Percentiles rank a stretch among this genome's conserved stretches.
Conservation (phyloP, 2,329 filamentous ascomycete genomes). For the Microcera coccophila region DNA sequence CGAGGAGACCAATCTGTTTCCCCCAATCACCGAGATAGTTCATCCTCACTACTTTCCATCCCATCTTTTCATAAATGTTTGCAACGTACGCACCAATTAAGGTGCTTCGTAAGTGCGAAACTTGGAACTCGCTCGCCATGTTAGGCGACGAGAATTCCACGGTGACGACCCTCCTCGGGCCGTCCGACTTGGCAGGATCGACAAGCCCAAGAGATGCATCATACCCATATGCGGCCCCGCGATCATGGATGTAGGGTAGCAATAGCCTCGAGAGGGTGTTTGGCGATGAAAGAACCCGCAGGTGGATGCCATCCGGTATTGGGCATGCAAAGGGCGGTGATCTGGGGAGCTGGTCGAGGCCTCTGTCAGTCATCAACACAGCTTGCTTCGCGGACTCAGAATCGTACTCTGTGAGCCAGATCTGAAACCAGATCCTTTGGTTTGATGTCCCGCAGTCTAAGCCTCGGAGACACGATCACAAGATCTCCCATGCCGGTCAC, state of each 20-base stretch:
- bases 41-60: slow-evolving; percentile 64
- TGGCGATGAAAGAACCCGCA: slow-evolving; percentile 20
- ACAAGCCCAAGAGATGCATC: slow-evolving; percentile 16
- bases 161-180: slow-evolving; percentile 41
- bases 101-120: slow-evolving; percentile 65
- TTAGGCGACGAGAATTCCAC: slow-evolving; percentile 74
- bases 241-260: slow-evolving; percentile 20
- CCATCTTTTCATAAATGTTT: slow-evolving; percentile 61
- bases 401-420: slow-evolving; percentile 18
- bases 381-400: neutral
- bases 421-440: slow-evolving; percentile 18
- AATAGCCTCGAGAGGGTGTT: slow-evolving; percentile 21
- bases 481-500: slow-evolving; percentile 24
- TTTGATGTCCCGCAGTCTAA: slow-evolving; percentile 15
- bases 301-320: slow-evolving; percentile 21
- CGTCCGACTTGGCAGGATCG: slow-evolving; percentile 8
- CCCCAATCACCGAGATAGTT: slow-evolving; percentile 76
- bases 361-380: slow-evolving; percentile 9
- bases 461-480: slow-evolving; percentile 22
- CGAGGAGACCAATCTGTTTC: slow-evolving; percentile 62
- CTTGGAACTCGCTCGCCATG: slow-evolving; percentile 69
- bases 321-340: slow-evolving; percentile 21
- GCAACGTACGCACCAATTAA: slow-evolving; percentile 66
- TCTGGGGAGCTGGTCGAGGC: slow-evolving; percentile 15
- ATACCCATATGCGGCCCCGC: slow-evolving; percentile 17